Evolutionary conservation across 2,329 filamentous ascomycete genomes (phyloP), one percentile per base, ranked within the genome.

Genomic region (Calonectria fujianensis): DNA sequence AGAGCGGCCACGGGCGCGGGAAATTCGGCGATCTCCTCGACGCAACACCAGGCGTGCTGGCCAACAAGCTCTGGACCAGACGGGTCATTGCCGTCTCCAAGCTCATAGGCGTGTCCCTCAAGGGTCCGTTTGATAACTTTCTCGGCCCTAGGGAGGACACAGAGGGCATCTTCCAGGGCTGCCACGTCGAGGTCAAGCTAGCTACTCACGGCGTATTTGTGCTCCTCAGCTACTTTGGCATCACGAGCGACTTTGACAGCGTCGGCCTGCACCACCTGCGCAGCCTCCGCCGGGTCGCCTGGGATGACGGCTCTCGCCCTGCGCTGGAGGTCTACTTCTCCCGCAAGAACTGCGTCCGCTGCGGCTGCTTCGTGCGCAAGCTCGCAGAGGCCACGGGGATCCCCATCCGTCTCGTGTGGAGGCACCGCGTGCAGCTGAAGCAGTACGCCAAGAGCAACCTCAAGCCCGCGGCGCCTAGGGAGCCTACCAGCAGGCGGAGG

Each of bases 131-230:
- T 24, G 85, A 86, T 45, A 72, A 72, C 2, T 64, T 72, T 37
- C 18, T 59, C 14, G 39, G 13, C 35, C 41, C 52, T 10, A 61
- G 13, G n/a, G 37, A 65, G 3, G 45, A 67, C 24, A 70, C 70
- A 35, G 70, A 64, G 11, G 83, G 85, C 5, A 74, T 82, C 16
- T 84, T 84, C 52, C 78, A 80, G 1, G 84, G 83, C 0, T 81
- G 83, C 0, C 86, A 88, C 29, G 83, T 85, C 1, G 86, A 88
- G 72, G 84, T 85, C 20, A 87, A 87, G 70, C 81, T 88, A 0
- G 84, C 85, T 0, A 79, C 83, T 0, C 82, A 85, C 27, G 83
- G 82, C 0, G 64, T 86, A 0, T 82, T 81, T 10, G 67, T 81
- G 0, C 74, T 86, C 0, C 77, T 87, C 0, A 66, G 70, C 1